Evolutionary conservation across 345 rosid species (phyloP).

Genomic region (Salix arbutifolia): DNA sequence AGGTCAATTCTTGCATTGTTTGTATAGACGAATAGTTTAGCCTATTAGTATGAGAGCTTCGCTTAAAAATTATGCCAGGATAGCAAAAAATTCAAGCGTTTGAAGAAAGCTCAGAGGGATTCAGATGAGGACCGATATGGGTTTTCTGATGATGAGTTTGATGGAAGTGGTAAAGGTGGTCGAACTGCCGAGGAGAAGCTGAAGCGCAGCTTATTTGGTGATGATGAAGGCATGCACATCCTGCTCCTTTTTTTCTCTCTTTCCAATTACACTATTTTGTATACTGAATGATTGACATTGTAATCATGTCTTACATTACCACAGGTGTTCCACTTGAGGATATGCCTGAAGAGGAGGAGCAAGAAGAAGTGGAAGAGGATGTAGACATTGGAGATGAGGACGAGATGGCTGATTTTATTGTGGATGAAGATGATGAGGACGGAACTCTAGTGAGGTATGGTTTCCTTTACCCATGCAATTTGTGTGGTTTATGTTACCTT

Average conservation of each 20-base stretch:
- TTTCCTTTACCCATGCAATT: not conserved
- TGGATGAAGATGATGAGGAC: conserved; percentile 76
- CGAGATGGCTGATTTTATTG: conserved; percentile 96
- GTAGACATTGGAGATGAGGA: conserved; percentile 83
- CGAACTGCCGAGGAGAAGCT: conserved; percentile 84
- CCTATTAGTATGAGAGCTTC: not conserved
- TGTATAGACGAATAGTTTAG: not conserved
- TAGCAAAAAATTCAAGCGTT: conserved; percentile 79
- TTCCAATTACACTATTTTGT: not conserved
- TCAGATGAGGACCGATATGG: conserved; percentile 54
- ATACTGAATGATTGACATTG: not conserved
- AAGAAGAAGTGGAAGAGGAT: conserved; percentile 72
- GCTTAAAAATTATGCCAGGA: conserved; percentile 38
- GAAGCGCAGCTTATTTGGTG: conserved; percentile 69
- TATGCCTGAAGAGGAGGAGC: conserved; percentile 85
- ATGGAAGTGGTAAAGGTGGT: conserved; percentile 55
- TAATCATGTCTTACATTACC: conserved; percentile 2
- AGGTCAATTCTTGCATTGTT: not conserved
- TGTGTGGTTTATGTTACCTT: conserved; percentile 5
- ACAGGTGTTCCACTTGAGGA: conserved; percentile 66
- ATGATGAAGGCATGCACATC: conserved; percentile 64
- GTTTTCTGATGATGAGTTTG: conserved; percentile 72
- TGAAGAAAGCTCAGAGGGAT: conserved; percentile 86
- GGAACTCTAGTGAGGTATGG: conserved; percentile 57
- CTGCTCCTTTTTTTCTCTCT: not conserved